Percentiles rank a stretch among this genome's conserved stretches.
Evolutionary conservation across 2,329 filamentous ascomycete species (phyloP).

Genomic region (Aspergillus sp.): DNA sequence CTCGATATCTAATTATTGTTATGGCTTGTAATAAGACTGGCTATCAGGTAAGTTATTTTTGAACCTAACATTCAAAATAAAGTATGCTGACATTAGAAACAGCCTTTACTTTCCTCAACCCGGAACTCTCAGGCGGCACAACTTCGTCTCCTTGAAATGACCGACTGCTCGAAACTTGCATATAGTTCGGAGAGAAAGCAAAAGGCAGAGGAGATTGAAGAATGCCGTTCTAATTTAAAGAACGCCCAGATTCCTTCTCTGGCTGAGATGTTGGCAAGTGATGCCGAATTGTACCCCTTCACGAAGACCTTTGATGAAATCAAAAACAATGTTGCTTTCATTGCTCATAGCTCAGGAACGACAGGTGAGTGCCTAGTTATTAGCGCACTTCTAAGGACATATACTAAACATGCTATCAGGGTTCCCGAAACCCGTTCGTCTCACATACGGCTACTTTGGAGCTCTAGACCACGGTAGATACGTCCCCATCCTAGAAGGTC

Average conservation of each 20-base stretch:
- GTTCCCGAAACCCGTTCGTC: constrained; percentile 13
- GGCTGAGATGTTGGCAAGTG: not conserved
- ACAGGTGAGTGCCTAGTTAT: constrained; percentile 16
- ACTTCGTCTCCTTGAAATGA: constrained; percentile 10
- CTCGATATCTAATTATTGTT: constrained; percentile 13
- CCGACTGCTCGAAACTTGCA: constrained; percentile 13
- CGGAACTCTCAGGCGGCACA: constrained; percentile 15
- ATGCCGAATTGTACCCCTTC: constrained; percentile 4
- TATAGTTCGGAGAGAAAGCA: constrained; percentile 21
- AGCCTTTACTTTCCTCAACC: constrained; percentile 11
- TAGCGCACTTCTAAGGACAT: not conserved
- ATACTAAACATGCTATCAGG: constrained; percentile 4
- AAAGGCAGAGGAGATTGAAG: constrained; percentile 13
- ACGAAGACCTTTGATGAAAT: constrained; percentile 13
- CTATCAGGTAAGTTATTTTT: constrained; percentile 9
- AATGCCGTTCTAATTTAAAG: constrained; percentile 1
- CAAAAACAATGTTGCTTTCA: constrained; percentile 17
- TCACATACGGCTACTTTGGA: constrained; percentile 15
- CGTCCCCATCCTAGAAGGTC: constrained; percentile 2
- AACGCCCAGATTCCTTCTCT: constrained; percentile 5
- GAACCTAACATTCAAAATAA: not conserved
- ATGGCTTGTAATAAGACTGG: constrained; percentile 16
- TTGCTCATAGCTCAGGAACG: constrained; percentile 30
- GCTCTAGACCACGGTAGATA: constrained; percentile 3
- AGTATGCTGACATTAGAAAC: not conserved